phyloP scores from a whole-genome alignment of 768 basidiomycete genomes.

The Mycena rebaudengoi region DNA sequence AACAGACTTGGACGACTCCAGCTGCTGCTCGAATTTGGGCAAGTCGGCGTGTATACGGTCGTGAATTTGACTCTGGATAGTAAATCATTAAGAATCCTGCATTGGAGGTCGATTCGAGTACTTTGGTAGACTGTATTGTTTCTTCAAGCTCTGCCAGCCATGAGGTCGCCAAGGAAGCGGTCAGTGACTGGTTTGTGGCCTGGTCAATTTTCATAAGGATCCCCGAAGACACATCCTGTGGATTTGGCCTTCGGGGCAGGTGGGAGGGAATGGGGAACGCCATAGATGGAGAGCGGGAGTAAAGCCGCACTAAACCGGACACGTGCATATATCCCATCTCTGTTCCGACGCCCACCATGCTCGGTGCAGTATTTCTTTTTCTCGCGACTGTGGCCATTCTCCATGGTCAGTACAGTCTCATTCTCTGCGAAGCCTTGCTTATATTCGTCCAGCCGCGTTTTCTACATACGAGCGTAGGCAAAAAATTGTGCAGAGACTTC shows the following conservation, averaged over 20 bases:
- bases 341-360: conserved; percentile 41
- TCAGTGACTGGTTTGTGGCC: conserved; percentile 64
- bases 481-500: not conserved
- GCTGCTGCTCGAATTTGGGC: conserved; percentile 69
- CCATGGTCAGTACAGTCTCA: conserved; percentile 53
- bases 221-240: conserved; percentile 74
- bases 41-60: conserved; percentile 75
- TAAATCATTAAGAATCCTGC: not conserved
- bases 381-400: conserved; percentile 57
- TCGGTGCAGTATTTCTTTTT: conserved; percentile 55
- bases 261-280: conserved; percentile 79
- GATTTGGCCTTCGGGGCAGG: conserved; percentile 68
- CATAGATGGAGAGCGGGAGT: conserved; percentile 51
- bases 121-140: conserved; percentile 77
- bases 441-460: conserved; percentile 65
- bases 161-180: conserved; percentile 65
- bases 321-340: not conserved
- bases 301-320: conserved; percentile 13
- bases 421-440: conserved; percentile 13
- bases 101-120: conserved; percentile 36
- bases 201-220: conserved; percentile 77
- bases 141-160: conserved; percentile 81
- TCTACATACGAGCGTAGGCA: conserved; percentile 82
- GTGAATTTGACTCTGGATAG: conserved; percentile 66
- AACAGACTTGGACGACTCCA: conserved; percentile 68